These are phyloP conservation scores for Allodekkera sacchari DNA, from an alignment of 805 yeast genomes.

Conservation along the genomic window DNA sequence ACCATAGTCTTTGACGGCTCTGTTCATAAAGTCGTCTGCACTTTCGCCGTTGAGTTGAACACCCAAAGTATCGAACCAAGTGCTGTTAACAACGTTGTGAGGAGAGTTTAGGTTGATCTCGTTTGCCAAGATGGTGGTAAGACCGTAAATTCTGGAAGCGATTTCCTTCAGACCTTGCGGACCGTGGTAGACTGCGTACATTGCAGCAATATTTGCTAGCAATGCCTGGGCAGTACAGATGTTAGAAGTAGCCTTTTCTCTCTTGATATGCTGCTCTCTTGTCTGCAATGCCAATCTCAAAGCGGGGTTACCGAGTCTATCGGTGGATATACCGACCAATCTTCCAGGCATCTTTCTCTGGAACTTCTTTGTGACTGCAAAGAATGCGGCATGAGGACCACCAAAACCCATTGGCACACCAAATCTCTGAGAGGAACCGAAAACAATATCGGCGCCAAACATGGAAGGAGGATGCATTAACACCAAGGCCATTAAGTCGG, in stretches of 20 bases:
- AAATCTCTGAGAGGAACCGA: conserved; percentile 90
- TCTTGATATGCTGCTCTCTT: conserved; percentile 94
- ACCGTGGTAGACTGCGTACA: conserved; percentile 95
- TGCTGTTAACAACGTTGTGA: conserved; percentile 46
- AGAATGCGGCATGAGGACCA: conserved; percentile 98
- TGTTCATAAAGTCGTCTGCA: conserved; percentile 47
- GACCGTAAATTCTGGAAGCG: conserved; percentile 67
- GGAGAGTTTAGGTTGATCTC: conserved; percentile 33
- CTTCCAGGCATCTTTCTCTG: conserved; percentile 96
- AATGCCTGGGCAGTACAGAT: conserved; percentile 98
- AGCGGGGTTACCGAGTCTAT: conserved; percentile 84
- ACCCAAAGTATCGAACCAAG: conserved; percentile 85
- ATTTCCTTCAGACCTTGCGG: conserved; percentile 76
- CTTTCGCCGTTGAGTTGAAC: conserved; percentile 42
- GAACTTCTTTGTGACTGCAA: conserved; percentile 72
- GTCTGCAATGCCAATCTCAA: conserved; percentile 91
- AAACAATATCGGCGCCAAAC: conserved; percentile 86
- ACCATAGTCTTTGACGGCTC: conserved; percentile 52
- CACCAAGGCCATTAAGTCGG: conserved; percentile 86
- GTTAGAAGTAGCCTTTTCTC: conserved; percentile 96
- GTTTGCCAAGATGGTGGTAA: conserved; percentile 63
- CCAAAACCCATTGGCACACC: conserved; percentile 98
- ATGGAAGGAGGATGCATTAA: conserved; percentile 74
- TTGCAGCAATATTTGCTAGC: conserved; percentile 90
- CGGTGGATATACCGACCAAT: conserved; percentile 87